These are phyloP conservation scores for Diatrype stigma DNA, from an alignment of 2,329 filamentous ascomycete species.

Conservation along the genomic window DNA sequence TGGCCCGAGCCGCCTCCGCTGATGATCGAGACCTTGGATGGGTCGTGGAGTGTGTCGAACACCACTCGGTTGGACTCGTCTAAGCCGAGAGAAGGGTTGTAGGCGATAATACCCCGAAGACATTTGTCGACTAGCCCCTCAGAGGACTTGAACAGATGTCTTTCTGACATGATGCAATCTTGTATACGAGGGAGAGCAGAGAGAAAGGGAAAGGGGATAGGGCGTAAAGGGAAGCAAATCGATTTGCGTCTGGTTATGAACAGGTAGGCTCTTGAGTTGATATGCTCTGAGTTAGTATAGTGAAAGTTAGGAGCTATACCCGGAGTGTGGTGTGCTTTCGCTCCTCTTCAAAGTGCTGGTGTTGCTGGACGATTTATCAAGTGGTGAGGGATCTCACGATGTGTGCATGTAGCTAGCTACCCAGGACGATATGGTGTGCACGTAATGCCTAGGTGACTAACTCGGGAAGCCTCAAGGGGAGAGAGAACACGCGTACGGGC, in stretches of 20 bases:
- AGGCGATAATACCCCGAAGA: slow-evolving; percentile 47
- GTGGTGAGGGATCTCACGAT: too few species aligned
- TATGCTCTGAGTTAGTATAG: too few species aligned
- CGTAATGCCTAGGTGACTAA: background rate
- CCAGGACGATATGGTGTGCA: too few species aligned
- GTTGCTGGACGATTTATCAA: too few species aligned
- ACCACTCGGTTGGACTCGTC: slow-evolving; percentile 50
- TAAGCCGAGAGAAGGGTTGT: slow-evolving; percentile 46
- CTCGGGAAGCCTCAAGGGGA: background rate
- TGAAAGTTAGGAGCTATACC: too few species aligned
- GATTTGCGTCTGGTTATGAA: too few species aligned
- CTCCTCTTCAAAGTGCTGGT: too few species aligned
- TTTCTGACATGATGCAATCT: slow-evolving; percentile 41
- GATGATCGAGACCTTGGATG: slow-evolving; percentile 45
- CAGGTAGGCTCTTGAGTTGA: too few species aligned
- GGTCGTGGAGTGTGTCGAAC: slow-evolving; percentile 41
- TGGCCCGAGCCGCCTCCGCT: slow-evolving; percentile 54
- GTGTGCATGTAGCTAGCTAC: too few species aligned
- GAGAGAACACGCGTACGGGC: background rate
- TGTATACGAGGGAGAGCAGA: too few species aligned
- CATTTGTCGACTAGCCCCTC: slow-evolving; percentile 51
- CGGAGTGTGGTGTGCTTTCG: background rate
- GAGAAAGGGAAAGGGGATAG: too few species aligned
- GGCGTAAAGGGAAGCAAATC: too few species aligned
- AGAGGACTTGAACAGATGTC: slow-evolving; percentile 48